These are phyloP conservation scores for Penicillium egyptiacum DNA, from an alignment of 495 filamentous ascomycete species.

Conservation along the genomic window DNA sequence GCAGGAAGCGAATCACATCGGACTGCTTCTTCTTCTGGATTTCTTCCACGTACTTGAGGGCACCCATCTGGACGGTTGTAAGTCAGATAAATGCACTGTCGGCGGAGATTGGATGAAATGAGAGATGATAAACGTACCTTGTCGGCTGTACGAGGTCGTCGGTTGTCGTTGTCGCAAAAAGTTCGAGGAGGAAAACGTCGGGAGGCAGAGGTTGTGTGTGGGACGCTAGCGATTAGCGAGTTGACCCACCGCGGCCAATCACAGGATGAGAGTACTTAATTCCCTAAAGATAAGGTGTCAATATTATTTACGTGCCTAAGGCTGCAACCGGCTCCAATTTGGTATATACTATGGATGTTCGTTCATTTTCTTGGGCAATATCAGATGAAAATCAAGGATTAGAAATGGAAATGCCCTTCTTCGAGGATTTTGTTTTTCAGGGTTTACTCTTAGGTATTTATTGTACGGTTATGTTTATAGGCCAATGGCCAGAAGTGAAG, in stretches of 20 bases:
- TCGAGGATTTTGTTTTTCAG: background rate
- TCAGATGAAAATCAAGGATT: background rate
- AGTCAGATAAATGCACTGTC: slow-evolving; percentile 15
- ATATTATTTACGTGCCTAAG: background rate
- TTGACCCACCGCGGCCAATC: slow-evolving; percentile 20
- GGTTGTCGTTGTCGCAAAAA: slow-evolving; percentile 52
- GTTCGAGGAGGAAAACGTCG: slow-evolving; percentile 39
- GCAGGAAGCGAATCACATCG: slow-evolving; percentile 97
- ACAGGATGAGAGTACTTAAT: background rate
- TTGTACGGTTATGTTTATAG: background rate
- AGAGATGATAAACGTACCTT: slow-evolving; percentile 41
- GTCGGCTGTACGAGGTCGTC: slow-evolving; percentile 51
- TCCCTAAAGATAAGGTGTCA: slow-evolving; percentile 12
- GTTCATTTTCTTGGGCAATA: background rate
- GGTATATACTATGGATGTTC: background rate
- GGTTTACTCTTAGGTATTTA: background rate
- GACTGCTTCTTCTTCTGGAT: slow-evolving; percentile 99
- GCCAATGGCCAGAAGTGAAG: background rate
- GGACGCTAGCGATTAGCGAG: slow-evolving; percentile 50
- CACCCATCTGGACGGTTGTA: slow-evolving; percentile 65
- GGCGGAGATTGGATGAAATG: slow-evolving; percentile 1
- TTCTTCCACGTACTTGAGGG: slow-evolving; percentile 99
- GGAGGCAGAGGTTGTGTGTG: slow-evolving; percentile 46
- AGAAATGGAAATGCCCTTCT: background rate
- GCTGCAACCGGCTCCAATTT: background rate